Percentiles rank a stretch among this genome's conserved stretches.
phyloP scores from a whole-genome alignment of 495 filamentous ascomycete species.

The Aspergillus carlsbadensis region DNA sequence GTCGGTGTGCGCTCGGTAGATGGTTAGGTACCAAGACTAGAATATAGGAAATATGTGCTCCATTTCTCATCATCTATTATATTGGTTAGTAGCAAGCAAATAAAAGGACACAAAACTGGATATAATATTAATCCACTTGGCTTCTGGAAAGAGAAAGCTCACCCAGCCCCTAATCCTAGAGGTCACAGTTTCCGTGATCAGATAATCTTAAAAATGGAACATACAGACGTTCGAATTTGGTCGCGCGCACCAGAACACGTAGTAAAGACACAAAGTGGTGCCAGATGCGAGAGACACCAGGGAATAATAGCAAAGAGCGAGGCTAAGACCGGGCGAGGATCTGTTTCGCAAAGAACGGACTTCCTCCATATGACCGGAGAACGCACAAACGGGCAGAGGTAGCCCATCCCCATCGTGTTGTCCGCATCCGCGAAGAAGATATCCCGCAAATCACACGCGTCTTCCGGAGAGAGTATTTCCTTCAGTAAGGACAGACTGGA shows the following conservation, averaged over 20 bases:
- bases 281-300: constrained; percentile 41
- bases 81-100: too few relatives aligned
- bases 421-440: constrained; percentile 44
- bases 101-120: too few relatives aligned
- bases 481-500: constrained; percentile 36
- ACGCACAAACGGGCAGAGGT: constrained; percentile 38
- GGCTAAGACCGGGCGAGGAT: constrained; percentile 31
- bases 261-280: constrained; percentile 31
- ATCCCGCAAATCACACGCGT: constrained; percentile 51
- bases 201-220: constrained; percentile 25
- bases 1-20: too few relatives aligned
- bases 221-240: constrained; percentile 28
- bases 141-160: not conserved
- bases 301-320: constrained; percentile 38
- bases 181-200: constrained; percentile 20
- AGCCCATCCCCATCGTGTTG: constrained; percentile 31
- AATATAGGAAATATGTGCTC: too few relatives aligned
- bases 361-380: constrained; percentile 35
- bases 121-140: not conserved
- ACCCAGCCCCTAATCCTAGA: not conserved
- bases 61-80: too few relatives aligned
- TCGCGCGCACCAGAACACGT: constrained; percentile 25
- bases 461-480: constrained; percentile 37
- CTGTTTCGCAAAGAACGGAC: constrained; percentile 31
- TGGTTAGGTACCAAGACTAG: too few relatives aligned